Evolutionary conservation across 140 eudicot species (phyloP).

Genomic region (Bidens hawaiensis): DNA sequence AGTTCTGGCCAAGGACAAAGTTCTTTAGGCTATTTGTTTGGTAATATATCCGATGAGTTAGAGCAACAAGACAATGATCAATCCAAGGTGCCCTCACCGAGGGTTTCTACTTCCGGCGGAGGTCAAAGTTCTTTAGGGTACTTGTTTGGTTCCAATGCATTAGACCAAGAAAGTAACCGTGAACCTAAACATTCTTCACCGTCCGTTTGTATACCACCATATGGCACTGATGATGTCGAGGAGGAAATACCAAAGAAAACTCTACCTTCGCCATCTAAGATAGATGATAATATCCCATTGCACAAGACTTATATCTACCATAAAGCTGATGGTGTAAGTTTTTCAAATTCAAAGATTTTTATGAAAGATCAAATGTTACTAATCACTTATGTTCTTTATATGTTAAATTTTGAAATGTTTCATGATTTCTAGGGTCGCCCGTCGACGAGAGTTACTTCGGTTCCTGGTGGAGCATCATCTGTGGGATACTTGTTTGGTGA

Average conservation of each 20-base stretch:
- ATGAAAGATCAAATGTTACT: no score
- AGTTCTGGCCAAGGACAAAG: slow-evolving; percentile 58
- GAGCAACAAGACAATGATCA: slow-evolving; percentile 15
- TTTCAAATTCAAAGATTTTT: no score
- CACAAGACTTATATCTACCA: slow-evolving; percentile 26
- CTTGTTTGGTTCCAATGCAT: slow-evolving; percentile 45
- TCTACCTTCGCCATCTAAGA: slow-evolving; percentile 10
- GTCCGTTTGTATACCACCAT: slow-evolving; percentile 40
- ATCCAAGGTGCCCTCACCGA: slow-evolving; percentile 22
- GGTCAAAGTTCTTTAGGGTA: slow-evolving; percentile 66
- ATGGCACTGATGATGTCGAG: slow-evolving; percentile 40
- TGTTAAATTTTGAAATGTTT: background rate
- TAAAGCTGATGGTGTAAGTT: slow-evolving; percentile 39
- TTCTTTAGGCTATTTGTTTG: slow-evolving; percentile 45
- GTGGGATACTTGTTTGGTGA: slow-evolving; percentile 74
- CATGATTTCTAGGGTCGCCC: slow-evolving; percentile 54
- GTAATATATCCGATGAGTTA: slow-evolving; percentile 26
- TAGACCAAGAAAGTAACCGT: slow-evolving; percentile 7
- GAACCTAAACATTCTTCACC: slow-evolving; percentile 25
- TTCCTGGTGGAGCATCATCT: slow-evolving; percentile 70
- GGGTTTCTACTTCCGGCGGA: slow-evolving; percentile 40
- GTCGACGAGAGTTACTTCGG: slow-evolving; percentile 60
- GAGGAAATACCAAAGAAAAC: slow-evolving; percentile 13
- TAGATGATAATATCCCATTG: slow-evolving; percentile 14
- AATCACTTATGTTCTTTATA: no score